Percentiles rank a stretch among this genome's conserved stretches.
Evolutionary conservation across 1,139 yeast species (phyloP).

Genomic region (Yamadazyma spencermartinsiae): DNA sequence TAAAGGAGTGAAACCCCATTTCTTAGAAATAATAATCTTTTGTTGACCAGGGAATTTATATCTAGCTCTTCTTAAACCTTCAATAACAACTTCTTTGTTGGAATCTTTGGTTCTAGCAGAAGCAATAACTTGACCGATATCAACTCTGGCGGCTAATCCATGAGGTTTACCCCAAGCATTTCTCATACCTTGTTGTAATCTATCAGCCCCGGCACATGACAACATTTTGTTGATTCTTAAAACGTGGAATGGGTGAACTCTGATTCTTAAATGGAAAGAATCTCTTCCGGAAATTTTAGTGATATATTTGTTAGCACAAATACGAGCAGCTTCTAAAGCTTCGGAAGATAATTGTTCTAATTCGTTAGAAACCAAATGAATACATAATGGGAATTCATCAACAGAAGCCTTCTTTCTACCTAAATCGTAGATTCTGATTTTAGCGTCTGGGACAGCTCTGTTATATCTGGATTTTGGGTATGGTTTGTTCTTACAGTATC

Average conservation of each 20-base stretch:
- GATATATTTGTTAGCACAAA: conserved; percentile 99
- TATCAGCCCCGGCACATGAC: conserved; percentile 99
- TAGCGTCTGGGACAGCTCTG: conserved; percentile 99
- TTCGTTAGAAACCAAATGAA: conserved; percentile 98
- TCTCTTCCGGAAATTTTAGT: conserved; percentile 98
- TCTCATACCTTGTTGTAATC: conserved; percentile 99
- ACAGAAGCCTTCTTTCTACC: conserved; percentile 99
- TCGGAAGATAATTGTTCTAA: conserved; percentile 98
- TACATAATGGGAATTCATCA: conserved; percentile 99
- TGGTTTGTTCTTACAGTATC: conserved; percentile 99
- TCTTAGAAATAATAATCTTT: conserved; percentile 97
- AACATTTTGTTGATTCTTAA: conserved; percentile 99
- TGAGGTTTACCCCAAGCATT: conserved; percentile 99
- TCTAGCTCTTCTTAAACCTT: conserved; percentile 99
- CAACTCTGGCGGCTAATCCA: conserved; percentile 99
- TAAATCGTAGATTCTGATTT: conserved; percentile 98
- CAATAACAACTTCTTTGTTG: conserved; percentile 96
- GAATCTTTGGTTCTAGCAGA: conserved; percentile 98
- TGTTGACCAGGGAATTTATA: conserved; percentile 99
- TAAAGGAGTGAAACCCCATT: conserved; percentile 99
- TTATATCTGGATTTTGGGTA: conserved; percentile 99
- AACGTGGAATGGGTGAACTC: conserved; percentile 99
- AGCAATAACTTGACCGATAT: conserved; percentile 97
- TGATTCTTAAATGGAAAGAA: conserved; percentile 99
- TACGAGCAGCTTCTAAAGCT: conserved; percentile 99